These are phyloP conservation scores for Colletotrichum plurivorum DNA, from an alignment of 2,329 filamentous ascomycete species.

Conservation along the genomic window DNA sequence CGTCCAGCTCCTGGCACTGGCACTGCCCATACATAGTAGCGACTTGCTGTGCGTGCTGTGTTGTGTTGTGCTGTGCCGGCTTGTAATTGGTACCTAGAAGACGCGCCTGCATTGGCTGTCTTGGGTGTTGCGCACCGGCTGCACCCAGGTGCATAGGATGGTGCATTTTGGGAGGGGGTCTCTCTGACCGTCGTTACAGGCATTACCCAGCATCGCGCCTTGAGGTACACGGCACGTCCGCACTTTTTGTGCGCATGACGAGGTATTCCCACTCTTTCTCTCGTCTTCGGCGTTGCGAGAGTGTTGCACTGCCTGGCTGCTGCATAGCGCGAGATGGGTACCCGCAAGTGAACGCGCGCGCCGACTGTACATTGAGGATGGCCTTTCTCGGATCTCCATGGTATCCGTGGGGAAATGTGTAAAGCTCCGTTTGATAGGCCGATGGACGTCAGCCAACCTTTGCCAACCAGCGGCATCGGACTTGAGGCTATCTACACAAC, in stretches of 20 bases:
- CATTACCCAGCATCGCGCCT: conserved; percentile 31
- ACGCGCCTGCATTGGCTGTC: conserved; percentile 33
- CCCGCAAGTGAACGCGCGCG: background rate
- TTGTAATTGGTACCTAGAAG: conserved; percentile 27
- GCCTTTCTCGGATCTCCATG: background rate
- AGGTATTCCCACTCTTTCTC: conserved; percentile 35
- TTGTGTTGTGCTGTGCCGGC: conserved; percentile 17
- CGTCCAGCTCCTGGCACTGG: conserved; percentile 24
- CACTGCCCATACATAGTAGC: too few relatives aligned
- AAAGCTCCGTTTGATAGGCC: too few relatives aligned
- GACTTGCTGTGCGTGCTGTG: background rate
- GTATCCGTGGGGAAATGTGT: too few relatives aligned
- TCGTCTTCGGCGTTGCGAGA: conserved; percentile 16
- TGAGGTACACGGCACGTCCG: conserved; percentile 27
- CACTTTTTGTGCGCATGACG: conserved; percentile 29
- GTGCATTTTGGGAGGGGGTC: conserved; percentile 24
- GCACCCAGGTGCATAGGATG: background rate
- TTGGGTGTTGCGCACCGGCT: conserved; percentile 21
- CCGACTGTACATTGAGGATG: too few relatives aligned
- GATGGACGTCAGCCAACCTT: too few relatives aligned
- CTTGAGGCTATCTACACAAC: too few relatives aligned
- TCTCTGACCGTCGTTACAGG: conserved; percentile 29
- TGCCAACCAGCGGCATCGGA: too few relatives aligned
- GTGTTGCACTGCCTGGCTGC: conserved; percentile 28
- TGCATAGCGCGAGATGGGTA: conserved; percentile 5